Evolutionary conservation across 805 yeast species (phyloP), one percentile per base, ranked within the genome.

Genomic region (Dipodascopsis tothii): DNA sequence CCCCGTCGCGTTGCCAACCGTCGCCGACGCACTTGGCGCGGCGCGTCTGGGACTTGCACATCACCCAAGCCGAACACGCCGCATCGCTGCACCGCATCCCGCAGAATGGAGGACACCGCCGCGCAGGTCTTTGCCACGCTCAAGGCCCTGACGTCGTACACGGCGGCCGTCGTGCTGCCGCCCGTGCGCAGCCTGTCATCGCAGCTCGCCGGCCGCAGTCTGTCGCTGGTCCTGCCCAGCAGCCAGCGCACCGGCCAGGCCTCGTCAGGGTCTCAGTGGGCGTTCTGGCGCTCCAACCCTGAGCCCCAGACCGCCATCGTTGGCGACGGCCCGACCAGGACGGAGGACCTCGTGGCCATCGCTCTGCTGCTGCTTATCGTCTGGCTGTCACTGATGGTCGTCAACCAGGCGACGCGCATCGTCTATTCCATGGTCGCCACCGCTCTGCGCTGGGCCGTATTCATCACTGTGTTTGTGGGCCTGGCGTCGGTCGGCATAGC

Each of bases 381-480:
- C 11, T 52, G 50, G 49, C 44, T 52, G 14, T 52, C 56, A 21
- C 40, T 52, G 4, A 37, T 44, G 22, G 52, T 52, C 9, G 35
- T 52, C 21, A 37, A 43, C 22, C 55, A 51, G 22, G 49, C 45
- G 7, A 51, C 44, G 19, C 14, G 45, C 11, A 49, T 52, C 43
- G 51, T 45, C 3, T 52, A 50, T 23, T 46, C 51, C 4, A 30
- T 43, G 22, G 43, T 52, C 18, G 43, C 50, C 14, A 25, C 40
- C 39, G 45, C 46, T 3, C n/a, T 43, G 5, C 43, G 50, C 21
- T 23, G 45, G 23, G 34, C 42, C 14, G 28, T 51, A 9, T 23
- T 45, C n/a, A 16, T 43, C 30, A 25, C 11, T 25, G 30, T 25
- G 11, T 9, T 25, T 25, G 30, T 14, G 9, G 30, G 30, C 30